A percentile compares a stretch with the other conserved stretches of the same genome.
Conservation (phyloP, 257 asterid genomes). For the Ballota nigra region DNA sequence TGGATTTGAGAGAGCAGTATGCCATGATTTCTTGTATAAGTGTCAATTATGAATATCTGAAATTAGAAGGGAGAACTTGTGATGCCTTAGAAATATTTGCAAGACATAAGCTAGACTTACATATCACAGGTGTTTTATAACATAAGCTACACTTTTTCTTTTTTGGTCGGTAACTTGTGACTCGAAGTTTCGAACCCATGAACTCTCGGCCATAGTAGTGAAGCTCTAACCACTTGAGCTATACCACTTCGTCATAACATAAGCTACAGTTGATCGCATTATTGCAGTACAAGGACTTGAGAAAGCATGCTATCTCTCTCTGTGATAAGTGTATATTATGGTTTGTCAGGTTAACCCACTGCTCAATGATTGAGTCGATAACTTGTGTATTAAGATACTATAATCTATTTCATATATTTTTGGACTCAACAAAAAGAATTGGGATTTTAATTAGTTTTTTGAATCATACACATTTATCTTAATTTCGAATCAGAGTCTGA, state of each 20-base stretch:
- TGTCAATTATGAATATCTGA: constrained; percentile 6
- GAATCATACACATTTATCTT: background rate
- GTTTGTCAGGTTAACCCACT: background rate
- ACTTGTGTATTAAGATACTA: background rate
- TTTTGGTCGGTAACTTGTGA: too few species aligned
- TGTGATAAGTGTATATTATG: background rate
- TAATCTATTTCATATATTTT: background rate
- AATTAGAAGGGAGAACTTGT: background rate
- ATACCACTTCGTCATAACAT: too few species aligned
- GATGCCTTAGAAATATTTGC: constrained; percentile 4
- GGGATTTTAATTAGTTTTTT: background rate
- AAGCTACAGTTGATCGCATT: background rate
- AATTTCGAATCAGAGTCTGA: background rate
- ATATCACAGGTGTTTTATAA: background rate
- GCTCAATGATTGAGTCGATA: background rate
- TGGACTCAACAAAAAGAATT: background rate
- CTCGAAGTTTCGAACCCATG: too few species aligned
- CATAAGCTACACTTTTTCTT: too few species aligned
- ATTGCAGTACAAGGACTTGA: background rate
- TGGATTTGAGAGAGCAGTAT: background rate
- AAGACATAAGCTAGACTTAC: background rate
- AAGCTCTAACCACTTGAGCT: too few species aligned
- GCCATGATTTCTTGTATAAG: background rate
- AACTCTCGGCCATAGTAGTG: too few species aligned
- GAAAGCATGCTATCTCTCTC: background rate